phyloP scores from a whole-genome alignment of 495 filamentous ascomycete species.

The Aspergillus bertholletiae region DNA sequence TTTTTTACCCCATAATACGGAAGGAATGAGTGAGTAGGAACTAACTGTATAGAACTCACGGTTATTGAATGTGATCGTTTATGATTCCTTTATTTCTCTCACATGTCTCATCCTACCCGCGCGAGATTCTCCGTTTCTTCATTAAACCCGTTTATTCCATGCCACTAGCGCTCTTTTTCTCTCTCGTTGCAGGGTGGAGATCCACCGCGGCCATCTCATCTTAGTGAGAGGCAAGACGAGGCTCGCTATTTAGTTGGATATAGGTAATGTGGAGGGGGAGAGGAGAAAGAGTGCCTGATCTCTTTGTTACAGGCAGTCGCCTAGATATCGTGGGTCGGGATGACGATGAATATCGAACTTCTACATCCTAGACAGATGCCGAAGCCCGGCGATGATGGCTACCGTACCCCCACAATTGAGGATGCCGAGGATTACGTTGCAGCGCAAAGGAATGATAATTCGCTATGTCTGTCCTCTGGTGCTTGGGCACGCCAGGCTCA shows the following conservation, averaged over 20 bases:
- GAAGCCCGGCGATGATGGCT: slow-evolving; percentile 44
- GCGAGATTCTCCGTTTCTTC: no score
- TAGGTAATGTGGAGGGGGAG: not conserved
- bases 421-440: slow-evolving; percentile 34
- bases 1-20: no score
- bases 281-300: not conserved
- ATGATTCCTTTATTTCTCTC: no score
- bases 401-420: slow-evolving; percentile 49
- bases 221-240: not conserved
- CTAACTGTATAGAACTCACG: no score
- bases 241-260: not conserved
- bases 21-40: no score
- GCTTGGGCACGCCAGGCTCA: slow-evolving; percentile 26
- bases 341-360: slow-evolving; percentile 23
- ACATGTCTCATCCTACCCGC: no score
- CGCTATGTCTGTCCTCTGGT: slow-evolving; percentile 4
- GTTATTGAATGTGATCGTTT: no score
- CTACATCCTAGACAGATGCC: slow-evolving; percentile 35
- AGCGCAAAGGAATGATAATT: slow-evolving; percentile 7
- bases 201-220: no score
- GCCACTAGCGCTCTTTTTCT: no score
- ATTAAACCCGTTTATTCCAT: no score
- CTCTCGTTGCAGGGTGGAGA: no score
- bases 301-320: not conserved
- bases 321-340: not conserved